phyloP scores from a whole-genome alignment of 2,329 filamentous ascomycete species.

The Sporothrix schenckii region DNA sequence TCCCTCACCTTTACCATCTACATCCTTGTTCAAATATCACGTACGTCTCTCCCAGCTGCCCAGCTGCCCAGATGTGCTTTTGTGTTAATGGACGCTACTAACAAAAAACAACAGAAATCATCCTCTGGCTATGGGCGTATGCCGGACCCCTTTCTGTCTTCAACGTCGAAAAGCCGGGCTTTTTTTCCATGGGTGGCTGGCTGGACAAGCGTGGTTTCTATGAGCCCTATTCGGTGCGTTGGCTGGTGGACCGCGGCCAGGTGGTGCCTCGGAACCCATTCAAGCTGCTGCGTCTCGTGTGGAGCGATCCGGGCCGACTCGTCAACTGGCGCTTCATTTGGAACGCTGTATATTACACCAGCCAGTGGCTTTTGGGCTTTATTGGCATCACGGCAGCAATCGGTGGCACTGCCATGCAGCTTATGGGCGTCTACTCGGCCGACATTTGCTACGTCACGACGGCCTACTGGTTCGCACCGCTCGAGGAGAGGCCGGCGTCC shows the following conservation, averaged over 20 bases:
- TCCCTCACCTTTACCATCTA: slow-evolving; percentile 38
- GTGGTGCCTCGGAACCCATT: slow-evolving; percentile 24
- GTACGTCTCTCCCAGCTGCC: slow-evolving; percentile 5
- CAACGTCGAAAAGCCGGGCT: background rate
- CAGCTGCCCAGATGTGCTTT: background rate
- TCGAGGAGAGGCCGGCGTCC: slow-evolving; percentile 29
- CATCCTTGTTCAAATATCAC: slow-evolving; percentile 29
- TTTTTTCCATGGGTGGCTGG: slow-evolving; percentile 36
- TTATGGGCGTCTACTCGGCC: slow-evolving; percentile 39
- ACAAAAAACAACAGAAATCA: slow-evolving; percentile 32
- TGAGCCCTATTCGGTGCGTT: slow-evolving; percentile 34
- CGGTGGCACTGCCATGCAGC: slow-evolving; percentile 39
- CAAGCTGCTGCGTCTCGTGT: slow-evolving; percentile 13
- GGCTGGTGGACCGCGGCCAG: slow-evolving; percentile 29
- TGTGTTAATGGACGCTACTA: background rate
- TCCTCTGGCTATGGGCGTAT: slow-evolving; percentile 40
- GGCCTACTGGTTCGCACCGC: slow-evolving; percentile 35
- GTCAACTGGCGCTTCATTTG: slow-evolving; percentile 34
- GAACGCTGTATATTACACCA: slow-evolving; percentile 35
- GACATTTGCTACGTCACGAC: slow-evolving; percentile 37
- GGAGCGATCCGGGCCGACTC: slow-evolving; percentile 17
- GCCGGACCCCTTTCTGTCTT: slow-evolving; percentile 28
- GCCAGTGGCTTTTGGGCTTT: slow-evolving; percentile 39
- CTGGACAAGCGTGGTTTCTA: slow-evolving; percentile 37
- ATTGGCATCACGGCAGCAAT: slow-evolving; percentile 48